Evolutionary conservation across 164 flowering plant species (phyloP), one percentile per base, ranked within the genome.

Genomic region (Dillenia turbinata): DNA sequence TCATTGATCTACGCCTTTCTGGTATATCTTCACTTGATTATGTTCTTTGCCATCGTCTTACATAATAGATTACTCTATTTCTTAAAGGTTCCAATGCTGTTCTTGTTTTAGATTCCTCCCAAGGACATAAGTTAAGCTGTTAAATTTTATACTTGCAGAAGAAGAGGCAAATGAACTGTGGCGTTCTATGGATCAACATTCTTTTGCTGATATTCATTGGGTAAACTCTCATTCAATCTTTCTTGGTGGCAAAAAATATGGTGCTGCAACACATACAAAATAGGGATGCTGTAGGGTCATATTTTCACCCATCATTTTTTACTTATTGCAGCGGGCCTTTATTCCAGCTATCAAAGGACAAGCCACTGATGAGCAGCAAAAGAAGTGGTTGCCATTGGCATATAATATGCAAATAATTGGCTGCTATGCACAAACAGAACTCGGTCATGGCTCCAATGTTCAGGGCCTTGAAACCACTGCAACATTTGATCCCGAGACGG

Each of bases 401-500:
- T 75, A 86, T 66, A 92, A 75, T 85, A 87, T 95, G 99, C 88
- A 92, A 76, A 95, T 92, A 66, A 90, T 95, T 80, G 98, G 99
- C 12, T 92, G 98, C 68, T 95, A 92, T 73, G 99, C 99, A 33
- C 99, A 92, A 74, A 95, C 99, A 57, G 99, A 95, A 78, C 96
- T 95, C 67, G 99, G 99, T 64, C 98, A 92, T 78, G 99, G 99
- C 16, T 95, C 99, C 16, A 95, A 92, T 78, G 97, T 95, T 58
- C 99, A 95, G 81, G 99, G 99, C 53, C 91, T 95, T 65, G 99
- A 95, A 72, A 90, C 98, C 9, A 92, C 95, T 51, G 99, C 98
- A 47, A 95, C 97, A 45, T 95, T 89, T 81, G 99, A 95, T 72
- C 85, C 88, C 47, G 49, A 84, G 56, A 71, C 95, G 1, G 99